phyloP scores from a whole-genome alignment of 2,329 filamentous ascomycete species.

The Scleromitrula shiraiana region DNA sequence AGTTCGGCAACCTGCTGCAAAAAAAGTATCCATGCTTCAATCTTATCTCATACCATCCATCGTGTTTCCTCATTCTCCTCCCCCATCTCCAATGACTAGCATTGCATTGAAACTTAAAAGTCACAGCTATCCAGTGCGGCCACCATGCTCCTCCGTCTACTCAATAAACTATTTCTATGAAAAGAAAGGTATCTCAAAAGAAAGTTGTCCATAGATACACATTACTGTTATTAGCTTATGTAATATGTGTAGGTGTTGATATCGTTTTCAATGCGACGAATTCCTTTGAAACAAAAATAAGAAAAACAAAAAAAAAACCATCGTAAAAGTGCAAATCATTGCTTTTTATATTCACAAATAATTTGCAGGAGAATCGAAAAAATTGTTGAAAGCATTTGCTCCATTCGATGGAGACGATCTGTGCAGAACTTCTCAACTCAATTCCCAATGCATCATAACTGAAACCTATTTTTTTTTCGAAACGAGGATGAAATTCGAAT shows the following conservation, averaged over 20 bases:
- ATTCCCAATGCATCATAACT: slow-evolving; percentile 7
- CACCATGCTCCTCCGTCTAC: not conserved
- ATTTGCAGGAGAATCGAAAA: too few species aligned
- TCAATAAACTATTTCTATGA: not conserved
- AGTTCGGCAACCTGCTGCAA: too few species aligned
- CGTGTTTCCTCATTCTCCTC: not conserved
- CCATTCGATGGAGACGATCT: not conserved
- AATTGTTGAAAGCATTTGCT: too few species aligned
- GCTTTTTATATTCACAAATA: too few species aligned
- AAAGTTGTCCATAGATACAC: slow-evolving; percentile 6
- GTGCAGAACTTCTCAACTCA: too few species aligned
- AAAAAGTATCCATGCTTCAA: too few species aligned
- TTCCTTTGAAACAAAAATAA: slow-evolving; percentile 7
- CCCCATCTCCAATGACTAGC: slow-evolving; percentile 1
- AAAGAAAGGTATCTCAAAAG: slow-evolving; percentile 1
- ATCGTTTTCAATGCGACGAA: slow-evolving; percentile 1
- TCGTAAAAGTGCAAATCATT: too few species aligned
- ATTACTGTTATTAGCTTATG: slow-evolving; percentile 10
- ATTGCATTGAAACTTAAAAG: slow-evolving; percentile 2
- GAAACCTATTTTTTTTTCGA: slow-evolving; percentile 6
- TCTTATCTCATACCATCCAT: not conserved
- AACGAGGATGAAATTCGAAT: not conserved
- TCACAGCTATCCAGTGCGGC: not conserved
- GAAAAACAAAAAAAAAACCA: not conserved
- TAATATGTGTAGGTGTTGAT: slow-evolving; percentile 2